phyloP scores from a whole-genome alignment of 1,284 basidiomycete species.

The Sanghuangporus sanghuang region DNA sequence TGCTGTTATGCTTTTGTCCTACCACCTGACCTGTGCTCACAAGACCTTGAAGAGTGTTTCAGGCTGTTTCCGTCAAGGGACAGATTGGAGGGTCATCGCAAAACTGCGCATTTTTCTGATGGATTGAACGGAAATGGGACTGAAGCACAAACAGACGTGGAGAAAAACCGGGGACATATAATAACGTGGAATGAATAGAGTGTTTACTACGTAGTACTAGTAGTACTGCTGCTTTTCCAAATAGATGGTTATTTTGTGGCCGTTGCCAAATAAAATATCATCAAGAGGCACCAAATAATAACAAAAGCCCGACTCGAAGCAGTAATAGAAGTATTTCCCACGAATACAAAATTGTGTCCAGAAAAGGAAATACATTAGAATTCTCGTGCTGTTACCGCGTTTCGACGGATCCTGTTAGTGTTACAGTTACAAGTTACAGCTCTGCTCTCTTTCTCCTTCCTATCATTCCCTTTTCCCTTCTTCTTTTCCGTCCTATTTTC shows the following conservation, averaged over 20 bases:
- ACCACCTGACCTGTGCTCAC: constrained; percentile 23
- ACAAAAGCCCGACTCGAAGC: neutral
- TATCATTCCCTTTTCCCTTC: constrained; percentile 8
- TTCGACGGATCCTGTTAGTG: neutral
- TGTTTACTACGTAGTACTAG: no score
- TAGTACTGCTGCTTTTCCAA: neutral
- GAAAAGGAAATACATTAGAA: neutral
- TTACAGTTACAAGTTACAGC: neutral
- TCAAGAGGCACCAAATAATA: no score
- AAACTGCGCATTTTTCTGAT: constrained; percentile 44
- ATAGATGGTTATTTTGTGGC: neutral
- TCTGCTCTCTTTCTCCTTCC: constrained; percentile 1
- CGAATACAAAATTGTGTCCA: neutral
- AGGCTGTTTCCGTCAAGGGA: constrained; percentile 69
- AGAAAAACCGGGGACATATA: constrained; percentile 31
- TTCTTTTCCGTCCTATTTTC: constrained; percentile 5
- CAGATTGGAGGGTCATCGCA: constrained; percentile 63
- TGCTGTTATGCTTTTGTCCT: constrained; percentile 8
- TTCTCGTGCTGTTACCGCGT: neutral
- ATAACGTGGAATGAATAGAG: constrained; percentile 58
- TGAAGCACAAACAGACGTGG: neutral
- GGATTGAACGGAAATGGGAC: constrained; percentile 50
- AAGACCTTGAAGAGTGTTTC: constrained; percentile 47
- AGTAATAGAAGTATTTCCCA: neutral
- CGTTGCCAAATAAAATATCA: neutral